Evolutionary conservation across 331 rosid genomes (phyloP).

Genomic region (Arachis monticola): DNA sequence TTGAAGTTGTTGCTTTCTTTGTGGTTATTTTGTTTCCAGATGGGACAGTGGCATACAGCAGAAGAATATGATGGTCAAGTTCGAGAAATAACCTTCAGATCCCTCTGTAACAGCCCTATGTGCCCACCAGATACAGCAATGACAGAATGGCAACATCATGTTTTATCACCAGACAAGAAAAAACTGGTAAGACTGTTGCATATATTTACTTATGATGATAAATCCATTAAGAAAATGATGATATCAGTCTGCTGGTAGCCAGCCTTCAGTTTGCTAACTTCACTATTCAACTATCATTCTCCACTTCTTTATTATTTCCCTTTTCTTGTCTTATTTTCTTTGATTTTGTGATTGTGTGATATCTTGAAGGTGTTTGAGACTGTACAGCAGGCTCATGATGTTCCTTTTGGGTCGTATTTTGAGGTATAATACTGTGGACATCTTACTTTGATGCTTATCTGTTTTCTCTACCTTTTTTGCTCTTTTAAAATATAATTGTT

Average conservation of each 20-base stretch:
- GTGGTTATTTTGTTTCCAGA: slow-evolving; percentile 57
- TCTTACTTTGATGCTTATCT: slow-evolving; percentile 19
- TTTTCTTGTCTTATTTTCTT: neutral
- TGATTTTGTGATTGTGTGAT: slow-evolving; percentile 21
- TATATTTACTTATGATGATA: slow-evolving; percentile 23
- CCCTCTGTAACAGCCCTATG: slow-evolving; percentile 94
- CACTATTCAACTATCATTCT: slow-evolving; percentile 7
- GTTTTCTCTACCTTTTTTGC: slow-evolving; percentile 23
- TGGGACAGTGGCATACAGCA: slow-evolving; percentile 96
- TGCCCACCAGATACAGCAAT: slow-evolving; percentile 99
- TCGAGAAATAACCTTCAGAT: slow-evolving; percentile 86
- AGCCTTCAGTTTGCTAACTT: slow-evolving; percentile 15
- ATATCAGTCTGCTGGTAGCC: neutral
- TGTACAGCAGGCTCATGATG: slow-evolving; percentile 97
- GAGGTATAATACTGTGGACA: slow-evolving; percentile 63
- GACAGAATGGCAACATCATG: slow-evolving; percentile 96
- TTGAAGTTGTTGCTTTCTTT: slow-evolving; percentile 32
- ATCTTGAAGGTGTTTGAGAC: slow-evolving; percentile 83
- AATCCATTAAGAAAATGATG: slow-evolving; percentile 1
- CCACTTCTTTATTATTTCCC: neutral
- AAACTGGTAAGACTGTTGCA: slow-evolving; percentile 61
- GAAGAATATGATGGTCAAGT: slow-evolving; percentile 94
- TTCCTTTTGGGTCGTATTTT: slow-evolving; percentile 91
- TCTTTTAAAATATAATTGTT: slow-evolving; percentile 3
- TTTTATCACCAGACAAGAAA: slow-evolving; percentile 73